Evolutionary conservation across 2,329 filamentous ascomycete genomes (phyloP).

Genomic region (Sporothrix phasma): DNA sequence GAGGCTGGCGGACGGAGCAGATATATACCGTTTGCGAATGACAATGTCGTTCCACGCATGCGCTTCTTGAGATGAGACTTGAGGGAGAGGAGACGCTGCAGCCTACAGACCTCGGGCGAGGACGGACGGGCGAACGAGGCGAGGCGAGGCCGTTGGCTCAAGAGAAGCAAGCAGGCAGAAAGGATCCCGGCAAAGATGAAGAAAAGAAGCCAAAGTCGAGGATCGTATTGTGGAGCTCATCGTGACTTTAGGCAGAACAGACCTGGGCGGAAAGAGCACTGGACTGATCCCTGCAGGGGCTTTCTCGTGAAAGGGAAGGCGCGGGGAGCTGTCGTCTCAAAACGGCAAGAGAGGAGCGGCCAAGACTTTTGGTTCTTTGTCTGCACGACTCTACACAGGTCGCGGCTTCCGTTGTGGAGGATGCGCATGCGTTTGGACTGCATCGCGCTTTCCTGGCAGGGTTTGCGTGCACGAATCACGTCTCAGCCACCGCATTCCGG

Average conservation of each 20-base stretch:
- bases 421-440: not conserved
- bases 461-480: not conserved
- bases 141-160: not conserved
- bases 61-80: not conserved
- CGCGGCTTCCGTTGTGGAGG: not conserved
- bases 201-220: conserved; percentile 5
- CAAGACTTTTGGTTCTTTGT: not conserved
- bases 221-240: not conserved
- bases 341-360: not conserved
- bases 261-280: not conserved
- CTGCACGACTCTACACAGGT: not conserved
- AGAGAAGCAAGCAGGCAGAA: not conserved
- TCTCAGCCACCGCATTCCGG: not conserved
- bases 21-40: conserved; percentile 4
- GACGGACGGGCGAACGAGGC: not conserved
- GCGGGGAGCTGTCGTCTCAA: not conserved
- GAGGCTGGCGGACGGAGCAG: not conserved
- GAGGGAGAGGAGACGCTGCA: not conserved
- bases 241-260: conserved; percentile 9
- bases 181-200: not conserved
- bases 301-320: not conserved
- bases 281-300: not conserved
- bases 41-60: not conserved
- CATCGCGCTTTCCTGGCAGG: not conserved
- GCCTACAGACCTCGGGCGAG: not conserved